Percentiles rank a stretch among this genome's conserved stretches.
These are phyloP conservation scores for Phaeoacremonium minimum DNA, from an alignment of 2,329 filamentous ascomycete genomes.

Conservation along the genomic window DNA sequence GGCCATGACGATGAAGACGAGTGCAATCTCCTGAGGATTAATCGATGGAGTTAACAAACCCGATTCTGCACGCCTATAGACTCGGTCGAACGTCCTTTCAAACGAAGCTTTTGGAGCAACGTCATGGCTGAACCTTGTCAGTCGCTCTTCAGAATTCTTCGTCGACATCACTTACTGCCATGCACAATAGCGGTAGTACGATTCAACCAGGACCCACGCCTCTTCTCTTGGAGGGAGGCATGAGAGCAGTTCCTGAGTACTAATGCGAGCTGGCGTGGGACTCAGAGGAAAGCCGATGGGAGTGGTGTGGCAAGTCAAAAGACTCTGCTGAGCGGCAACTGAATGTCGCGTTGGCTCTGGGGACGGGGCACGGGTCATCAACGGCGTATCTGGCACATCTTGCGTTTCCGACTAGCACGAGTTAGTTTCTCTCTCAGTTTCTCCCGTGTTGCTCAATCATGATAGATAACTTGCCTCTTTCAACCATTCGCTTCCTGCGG, in stretches of 20 bases:
- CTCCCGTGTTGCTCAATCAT: too few species aligned
- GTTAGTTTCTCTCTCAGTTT: background rate
- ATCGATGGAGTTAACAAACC: background rate
- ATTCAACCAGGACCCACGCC: slow-evolving; percentile 1
- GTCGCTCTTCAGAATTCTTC: background rate
- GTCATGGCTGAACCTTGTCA: background rate
- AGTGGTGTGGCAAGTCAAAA: background rate
- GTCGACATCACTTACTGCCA: slow-evolving; percentile 2
- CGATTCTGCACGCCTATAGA: background rate
- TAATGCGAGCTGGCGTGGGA: background rate
- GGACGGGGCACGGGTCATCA: background rate
- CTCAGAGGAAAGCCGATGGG: background rate
- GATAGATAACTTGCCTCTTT: slow-evolving; percentile 3
- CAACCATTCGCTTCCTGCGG: slow-evolving; percentile 3
- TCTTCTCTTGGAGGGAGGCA: slow-evolving; percentile 1
- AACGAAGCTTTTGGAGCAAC: background rate
- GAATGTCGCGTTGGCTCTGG: background rate
- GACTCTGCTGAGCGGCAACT: background rate
- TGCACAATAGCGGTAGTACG: slow-evolving; percentile 4
- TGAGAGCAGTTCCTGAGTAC: background rate
- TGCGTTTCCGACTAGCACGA: background rate
- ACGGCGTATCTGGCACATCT: background rate
- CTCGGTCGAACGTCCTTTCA: background rate
- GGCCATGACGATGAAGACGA: background rate
- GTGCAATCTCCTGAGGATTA: background rate